Percentiles rank a stretch among this genome's conserved stretches.
Conservation (phyloP, 495 filamentous ascomycete species). For the Aspergillus steynii region DNA sequence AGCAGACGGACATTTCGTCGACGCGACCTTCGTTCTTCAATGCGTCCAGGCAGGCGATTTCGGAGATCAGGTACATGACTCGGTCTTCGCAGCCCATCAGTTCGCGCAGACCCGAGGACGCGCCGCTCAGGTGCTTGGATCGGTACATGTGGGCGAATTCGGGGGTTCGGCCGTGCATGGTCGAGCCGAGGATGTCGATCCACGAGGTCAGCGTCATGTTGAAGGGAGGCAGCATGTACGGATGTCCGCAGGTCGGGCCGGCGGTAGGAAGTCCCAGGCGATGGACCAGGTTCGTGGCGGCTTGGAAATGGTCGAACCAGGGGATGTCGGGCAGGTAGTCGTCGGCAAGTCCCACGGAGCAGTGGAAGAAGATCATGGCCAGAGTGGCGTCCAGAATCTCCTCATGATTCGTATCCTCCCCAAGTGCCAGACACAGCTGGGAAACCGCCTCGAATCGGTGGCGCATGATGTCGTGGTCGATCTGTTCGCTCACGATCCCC, state of each 20-base stretch:
- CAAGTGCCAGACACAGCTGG: constrained; percentile 80
- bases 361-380: constrained; percentile 97
- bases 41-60: constrained; percentile 92
- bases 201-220: constrained; percentile 94
- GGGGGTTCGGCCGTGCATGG: constrained; percentile 84
- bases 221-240: constrained; percentile 71
- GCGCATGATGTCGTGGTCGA: constrained; percentile 90
- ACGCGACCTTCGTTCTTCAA: constrained; percentile 76
- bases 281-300: constrained; percentile 76
- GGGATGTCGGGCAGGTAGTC: constrained; percentile 91
- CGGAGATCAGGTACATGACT: constrained; percentile 97
- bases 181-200: constrained; percentile 96
- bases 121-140: constrained; percentile 75
- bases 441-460: constrained; percentile 89
- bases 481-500: constrained; percentile 67
- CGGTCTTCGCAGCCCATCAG: constrained; percentile 98
- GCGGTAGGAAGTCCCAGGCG: constrained; percentile 78
- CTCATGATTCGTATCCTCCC: constrained; percentile 75
- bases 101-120: constrained; percentile 77
- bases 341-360: constrained; percentile 81
- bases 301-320: constrained; percentile 96
- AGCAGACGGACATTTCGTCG: constrained; percentile 79
- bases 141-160: constrained; percentile 90
- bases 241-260: constrained; percentile 53
- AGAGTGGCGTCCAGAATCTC: constrained; percentile 92